A percentile compares a stretch with the other conserved stretches of the same genome.
Conservation (phyloP, 345 rosid genomes). For the Gossypium arboreum region DNA sequence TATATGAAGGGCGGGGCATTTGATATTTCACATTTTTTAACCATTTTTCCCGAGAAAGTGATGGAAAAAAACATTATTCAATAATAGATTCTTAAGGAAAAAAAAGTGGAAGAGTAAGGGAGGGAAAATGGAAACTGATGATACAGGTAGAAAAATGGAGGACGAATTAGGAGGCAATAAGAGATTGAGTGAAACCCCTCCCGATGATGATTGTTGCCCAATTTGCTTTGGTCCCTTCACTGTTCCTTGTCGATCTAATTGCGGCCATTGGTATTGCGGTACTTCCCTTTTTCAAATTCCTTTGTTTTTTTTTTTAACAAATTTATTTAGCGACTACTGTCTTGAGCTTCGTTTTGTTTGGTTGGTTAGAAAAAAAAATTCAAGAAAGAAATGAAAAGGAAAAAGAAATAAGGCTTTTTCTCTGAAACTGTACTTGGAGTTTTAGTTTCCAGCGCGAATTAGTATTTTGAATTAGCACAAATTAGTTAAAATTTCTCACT, state of each 20-base stretch:
- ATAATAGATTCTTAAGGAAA: not conserved
- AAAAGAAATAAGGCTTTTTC: not conserved
- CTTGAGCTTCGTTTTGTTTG: constrained; percentile 9
- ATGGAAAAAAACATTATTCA: not conserved
- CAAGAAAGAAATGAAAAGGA: not conserved
- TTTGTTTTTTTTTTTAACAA: not conserved
- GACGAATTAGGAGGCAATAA: constrained; percentile 16
- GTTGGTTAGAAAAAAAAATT: constrained; percentile 4
- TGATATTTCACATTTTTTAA: not conserved
- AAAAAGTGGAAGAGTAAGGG: not conserved
- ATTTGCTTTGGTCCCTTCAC: constrained; percentile 67
- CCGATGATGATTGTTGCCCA: constrained; percentile 76
- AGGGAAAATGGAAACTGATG: not conserved
- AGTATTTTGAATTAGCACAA: not conserved
- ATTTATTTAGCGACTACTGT: not conserved
- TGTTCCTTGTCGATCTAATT: constrained; percentile 67
- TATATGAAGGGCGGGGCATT: not conserved
- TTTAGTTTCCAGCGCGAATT: not conserved
- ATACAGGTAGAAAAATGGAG: constrained; percentile 8
- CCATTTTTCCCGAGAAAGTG: not conserved
- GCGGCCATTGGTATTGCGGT: constrained; percentile 98
- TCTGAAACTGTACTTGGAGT: not conserved
- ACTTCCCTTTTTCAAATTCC: constrained; percentile 12
- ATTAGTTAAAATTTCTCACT: not conserved
- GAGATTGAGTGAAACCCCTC: constrained; percentile 42